phyloP scores from a whole-genome alignment of 129 eudicot genomes.

The Apium graveolens region DNA sequence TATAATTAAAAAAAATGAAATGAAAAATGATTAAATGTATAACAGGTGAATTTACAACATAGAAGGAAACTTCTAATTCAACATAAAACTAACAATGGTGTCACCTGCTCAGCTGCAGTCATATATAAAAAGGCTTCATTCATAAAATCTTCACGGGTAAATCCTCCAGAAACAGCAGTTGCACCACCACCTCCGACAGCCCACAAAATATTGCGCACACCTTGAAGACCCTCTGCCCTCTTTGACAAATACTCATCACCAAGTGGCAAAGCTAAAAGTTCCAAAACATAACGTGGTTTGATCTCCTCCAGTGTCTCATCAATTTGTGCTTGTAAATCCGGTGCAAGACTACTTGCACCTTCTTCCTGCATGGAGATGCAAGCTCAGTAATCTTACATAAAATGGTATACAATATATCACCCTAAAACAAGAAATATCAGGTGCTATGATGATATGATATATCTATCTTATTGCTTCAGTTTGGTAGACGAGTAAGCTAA shows the following conservation, averaged over 20 bases:
- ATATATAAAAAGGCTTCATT: conserved; percentile 72
- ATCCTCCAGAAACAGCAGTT: conserved; percentile 84
- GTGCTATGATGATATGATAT: background rate
- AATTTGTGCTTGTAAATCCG: conserved; percentile 89
- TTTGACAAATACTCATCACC: conserved; percentile 55
- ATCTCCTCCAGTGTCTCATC: conserved; percentile 96
- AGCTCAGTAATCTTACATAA: background rate
- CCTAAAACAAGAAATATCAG: background rate
- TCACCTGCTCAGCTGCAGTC: conserved; percentile 93
- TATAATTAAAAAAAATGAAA: background rate
- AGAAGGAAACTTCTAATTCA: background rate
- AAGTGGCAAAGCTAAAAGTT: conserved; percentile 83
- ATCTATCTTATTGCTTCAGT: conserved; percentile 3
- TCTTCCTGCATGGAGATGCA: conserved; percentile 58
- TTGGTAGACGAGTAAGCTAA: background rate
- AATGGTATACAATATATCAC: background rate
- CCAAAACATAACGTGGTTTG: conserved; percentile 78
- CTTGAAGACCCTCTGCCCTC: conserved; percentile 92
- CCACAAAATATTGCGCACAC: conserved; percentile 87
- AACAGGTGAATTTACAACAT: background rate
- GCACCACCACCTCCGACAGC: conserved; percentile 99
- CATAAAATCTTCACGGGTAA: conserved; percentile 94
- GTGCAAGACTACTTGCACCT: conserved; percentile 97
- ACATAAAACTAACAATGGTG: no score
- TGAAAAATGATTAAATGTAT: background rate